phyloP scores from a whole-genome alignment of 805 yeast species.

The Groenewaldozyma tartarivorans region DNA sequence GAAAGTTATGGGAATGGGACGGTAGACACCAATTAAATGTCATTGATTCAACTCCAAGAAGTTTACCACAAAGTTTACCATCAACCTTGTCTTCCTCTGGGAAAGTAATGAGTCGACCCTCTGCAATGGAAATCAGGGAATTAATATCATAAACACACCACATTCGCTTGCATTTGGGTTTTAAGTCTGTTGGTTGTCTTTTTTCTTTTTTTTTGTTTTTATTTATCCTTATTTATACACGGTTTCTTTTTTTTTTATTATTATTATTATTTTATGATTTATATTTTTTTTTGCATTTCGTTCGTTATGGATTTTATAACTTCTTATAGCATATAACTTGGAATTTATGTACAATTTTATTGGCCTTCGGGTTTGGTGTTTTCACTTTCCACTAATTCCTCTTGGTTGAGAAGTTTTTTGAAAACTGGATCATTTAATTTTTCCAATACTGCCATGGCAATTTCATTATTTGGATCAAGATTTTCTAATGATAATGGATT shows the following conservation, averaged over 20 bases:
- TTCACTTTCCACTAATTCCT: neutral
- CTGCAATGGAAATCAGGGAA: conserved; percentile 14
- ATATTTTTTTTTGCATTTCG: neutral
- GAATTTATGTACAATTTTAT: too few species aligned
- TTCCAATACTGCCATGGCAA: conserved; percentile 60
- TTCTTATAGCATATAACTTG: neutral
- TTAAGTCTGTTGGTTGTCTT: conserved; percentile 1
- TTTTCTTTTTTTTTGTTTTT: conserved; percentile 3
- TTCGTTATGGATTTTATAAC: neutral
- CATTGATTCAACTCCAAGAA: conserved; percentile 12
- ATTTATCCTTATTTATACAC: neutral
- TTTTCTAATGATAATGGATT: conserved; percentile 9
- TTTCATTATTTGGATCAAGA: conserved; percentile 34
- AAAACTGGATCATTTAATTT: conserved; percentile 64
- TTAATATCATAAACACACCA: conserved; percentile 6
- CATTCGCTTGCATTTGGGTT: neutral
- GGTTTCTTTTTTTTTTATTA: neutral
- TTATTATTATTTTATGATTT: neutral
- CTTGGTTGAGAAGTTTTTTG: conserved; percentile 30
- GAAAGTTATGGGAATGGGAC: conserved; percentile 31
- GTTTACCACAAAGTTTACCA: conserved; percentile 1
- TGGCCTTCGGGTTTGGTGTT: neutral
- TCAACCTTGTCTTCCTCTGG: conserved; percentile 3
- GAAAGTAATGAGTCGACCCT: neutral
- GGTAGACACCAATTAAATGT: conserved; percentile 26